phyloP scores from a whole-genome alignment of 345 rosid species.

The Citrus sp. region DNA sequence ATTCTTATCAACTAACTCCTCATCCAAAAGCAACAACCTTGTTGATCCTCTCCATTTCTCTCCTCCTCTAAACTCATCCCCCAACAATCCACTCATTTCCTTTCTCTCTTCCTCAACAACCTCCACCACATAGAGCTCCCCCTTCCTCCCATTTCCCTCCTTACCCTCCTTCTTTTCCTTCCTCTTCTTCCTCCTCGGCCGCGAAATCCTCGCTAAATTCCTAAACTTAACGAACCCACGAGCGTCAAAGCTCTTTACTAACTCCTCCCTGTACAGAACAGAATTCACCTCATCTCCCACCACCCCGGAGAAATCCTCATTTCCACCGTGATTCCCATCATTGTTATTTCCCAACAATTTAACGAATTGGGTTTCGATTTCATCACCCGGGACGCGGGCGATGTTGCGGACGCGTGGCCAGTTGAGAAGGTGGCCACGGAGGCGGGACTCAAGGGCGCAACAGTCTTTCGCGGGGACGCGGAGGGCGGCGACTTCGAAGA shows the following conservation, averaged over 20 bases:
- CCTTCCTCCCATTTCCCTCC: conserved; percentile 33
- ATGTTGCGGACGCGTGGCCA: conserved; percentile 80
- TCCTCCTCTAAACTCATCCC: conserved; percentile 59
- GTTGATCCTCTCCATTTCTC: conserved; percentile 79
- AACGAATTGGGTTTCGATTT: conserved; percentile 45
- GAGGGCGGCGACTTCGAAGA: conserved; percentile 57
- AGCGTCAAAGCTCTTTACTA: conserved; percentile 56
- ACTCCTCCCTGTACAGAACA: conserved; percentile 63
- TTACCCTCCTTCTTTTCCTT: conserved; percentile 27
- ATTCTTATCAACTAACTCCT: conserved; percentile 44
- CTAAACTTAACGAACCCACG: conserved; percentile 68
- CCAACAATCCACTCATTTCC: conserved; percentile 64
- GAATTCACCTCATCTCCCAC: conserved; percentile 51
- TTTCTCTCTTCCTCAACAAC: conserved; percentile 48
- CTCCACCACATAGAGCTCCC: conserved; percentile 54
- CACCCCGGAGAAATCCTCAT: conserved; percentile 35
- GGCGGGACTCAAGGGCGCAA: conserved; percentile 61
- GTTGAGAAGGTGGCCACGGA: conserved; percentile 84
- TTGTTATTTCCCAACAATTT: conserved; percentile 20
- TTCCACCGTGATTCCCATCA: not conserved
- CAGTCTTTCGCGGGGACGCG: conserved; percentile 69
- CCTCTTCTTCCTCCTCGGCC: conserved; percentile 57
- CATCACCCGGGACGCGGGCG: conserved; percentile 81
- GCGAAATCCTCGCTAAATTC: conserved; percentile 74
- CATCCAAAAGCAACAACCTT: conserved; percentile 87